Percentiles rank a stretch among this genome's conserved stretches.
Conservation (phyloP, 2,329 filamentous ascomycete genomes). For the Trichophyton benhamiae region DNA sequence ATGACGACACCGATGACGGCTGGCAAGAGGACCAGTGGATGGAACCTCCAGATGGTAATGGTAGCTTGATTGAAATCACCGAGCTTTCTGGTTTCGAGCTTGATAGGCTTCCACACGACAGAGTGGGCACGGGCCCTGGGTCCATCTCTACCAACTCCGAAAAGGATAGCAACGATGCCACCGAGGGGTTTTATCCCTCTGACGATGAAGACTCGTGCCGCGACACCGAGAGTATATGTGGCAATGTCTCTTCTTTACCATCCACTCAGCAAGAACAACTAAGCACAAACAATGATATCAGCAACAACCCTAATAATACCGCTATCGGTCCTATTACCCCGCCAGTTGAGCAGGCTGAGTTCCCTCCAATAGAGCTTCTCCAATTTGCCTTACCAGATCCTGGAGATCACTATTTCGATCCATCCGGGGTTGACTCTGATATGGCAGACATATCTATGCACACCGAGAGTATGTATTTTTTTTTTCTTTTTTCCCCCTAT, state of each 20-base stretch:
- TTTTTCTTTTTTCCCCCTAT: slow-evolving; percentile 7
- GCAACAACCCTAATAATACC: not conserved
- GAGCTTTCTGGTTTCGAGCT: slow-evolving; percentile 8
- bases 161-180: not conserved
- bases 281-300: not conserved
- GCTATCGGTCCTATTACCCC: not conserved
- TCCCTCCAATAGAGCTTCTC: not conserved
- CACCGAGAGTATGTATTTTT: slow-evolving; percentile 13
- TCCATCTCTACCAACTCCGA: not conserved
- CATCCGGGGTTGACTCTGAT: not conserved
- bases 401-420: slow-evolving; percentile 3
- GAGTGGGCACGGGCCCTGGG: not conserved
- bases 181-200: slow-evolving; percentile 12
- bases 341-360: not conserved
- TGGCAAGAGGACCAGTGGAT: not conserved
- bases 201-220: slow-evolving; percentile 8
- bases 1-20: slow-evolving; percentile 2
- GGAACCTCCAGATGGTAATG: not conserved
- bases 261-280: not conserved
- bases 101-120: slow-evolving; percentile 6
- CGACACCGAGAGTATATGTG: not conserved
- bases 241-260: not conserved
- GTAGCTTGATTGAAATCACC: slow-evolving; percentile 9
- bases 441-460: slow-evolving; percentile 9
- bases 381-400: not conserved